Base-by-base conservation (phyloP, 2,329 filamentous ascomycete genomes). In the Diplodia sapinea region DNA sequence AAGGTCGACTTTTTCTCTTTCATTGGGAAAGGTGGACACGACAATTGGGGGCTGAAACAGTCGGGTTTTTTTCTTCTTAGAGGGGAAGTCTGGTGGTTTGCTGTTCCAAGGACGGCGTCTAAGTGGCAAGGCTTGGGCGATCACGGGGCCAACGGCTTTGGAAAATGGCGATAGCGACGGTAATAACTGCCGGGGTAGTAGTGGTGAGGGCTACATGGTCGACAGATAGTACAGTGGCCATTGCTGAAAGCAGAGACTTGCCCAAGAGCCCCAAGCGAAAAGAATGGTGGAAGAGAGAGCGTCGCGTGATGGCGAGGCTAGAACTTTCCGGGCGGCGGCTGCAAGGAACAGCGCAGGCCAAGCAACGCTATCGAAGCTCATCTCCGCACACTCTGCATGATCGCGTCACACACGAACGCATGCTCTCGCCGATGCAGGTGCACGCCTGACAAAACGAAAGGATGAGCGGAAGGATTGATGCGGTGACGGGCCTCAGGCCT, bases 261-360 rank as follows among this genome's bases (percentile, higher is more conserved):
- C 26, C 26, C 13, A 15, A n/a, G 40, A 43, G 31, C 31, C 31
- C 31, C 26, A 31, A n/a, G 50, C 23, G 17, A 31, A 31, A 17
- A 31, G 50, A 52, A 52, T 52, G 50, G 26, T 26, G 26, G 26
- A 26, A 38, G 33, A 31, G 29, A 3, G 17, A 15, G 31, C 13
- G 26, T 56, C 52, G 31, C 17, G 54, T 57, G 54, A 23, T 52
- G 50, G 17, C 17, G 29, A 55, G 52, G 26, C 43, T 47, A 13
- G 43, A n/a, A 13, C 5, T 26, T 52, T 23, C 11, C 17, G 11
- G 54, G 33, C 11, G 54, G 54, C 54, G 54, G 54, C 54, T 63
- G 59, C 59, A 63, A 63, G 59, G 59, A 63, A 63, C 59, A 52
- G 56, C 43, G 38, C 56, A n/a, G 56, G 38, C 56, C 38, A 43